Base-by-base conservation (phyloP, 163 green algal species). In the Chlamydomonas reinhardtii region DNA sequence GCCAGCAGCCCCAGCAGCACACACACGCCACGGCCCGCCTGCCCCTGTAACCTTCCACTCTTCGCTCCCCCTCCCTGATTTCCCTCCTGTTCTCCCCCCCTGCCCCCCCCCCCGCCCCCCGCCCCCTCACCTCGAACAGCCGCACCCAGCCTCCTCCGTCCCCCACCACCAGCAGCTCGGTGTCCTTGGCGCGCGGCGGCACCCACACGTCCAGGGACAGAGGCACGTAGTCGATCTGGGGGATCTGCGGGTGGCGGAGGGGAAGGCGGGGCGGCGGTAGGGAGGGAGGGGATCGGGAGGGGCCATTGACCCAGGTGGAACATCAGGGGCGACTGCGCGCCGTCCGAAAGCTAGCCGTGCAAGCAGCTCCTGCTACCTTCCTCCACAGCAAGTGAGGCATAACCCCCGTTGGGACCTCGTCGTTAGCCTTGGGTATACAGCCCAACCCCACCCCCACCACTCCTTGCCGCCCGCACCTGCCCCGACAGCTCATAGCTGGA, bases 111-210 rank as follows among this genome's bases (percentile, higher is more conserved):
- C 61, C 62, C 59, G 61, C 62, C 12, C 61, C 24, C 75, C 61
- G n/a, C 17, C 24, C 61, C 4, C 66, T 5, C 31, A 85, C 73
- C 82, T 92, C 80, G 66, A 91, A 93, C 73, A 94, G 83, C 25
- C 86, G 68, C 66, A 96, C 92, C 78, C 84, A 91, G 48, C 93
- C 93, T 35, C 91, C 90, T 5, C 91, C 90, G 84, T 95, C 92
- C 11, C 93, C 93, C 39, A 94, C 79, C 48, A 87, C 88, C 22
- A 96, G 64, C 73, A 95, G 76, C 84, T 96, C 93, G 14, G 75
- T 76, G 68, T 94, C 91, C 19, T 82, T 77, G 48, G 64, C 65
- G 22, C 87, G 77, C 2, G 82, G 73, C 0, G 85, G 74, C 4
- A 86, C 74, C 91, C 91, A 95, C 34, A 83, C 76, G 56, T 93